phyloP scores from a whole-genome alignment of 2,329 filamentous ascomycete species.

The Sporothrix brunneoviolacea region DNA sequence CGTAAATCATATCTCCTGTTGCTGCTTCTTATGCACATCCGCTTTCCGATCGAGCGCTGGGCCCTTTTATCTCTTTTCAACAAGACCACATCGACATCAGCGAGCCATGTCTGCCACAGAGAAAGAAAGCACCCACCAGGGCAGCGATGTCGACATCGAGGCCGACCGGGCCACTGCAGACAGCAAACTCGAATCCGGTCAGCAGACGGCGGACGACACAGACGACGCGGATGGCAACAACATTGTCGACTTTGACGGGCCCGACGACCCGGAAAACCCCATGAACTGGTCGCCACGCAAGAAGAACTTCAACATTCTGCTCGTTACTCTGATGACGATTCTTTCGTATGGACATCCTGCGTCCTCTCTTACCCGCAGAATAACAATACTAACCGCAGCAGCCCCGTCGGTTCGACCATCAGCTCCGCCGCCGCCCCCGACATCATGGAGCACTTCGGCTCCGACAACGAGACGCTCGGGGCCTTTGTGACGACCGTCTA shows the following conservation, averaged over 20 bases:
- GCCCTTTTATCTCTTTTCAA: too few species aligned
- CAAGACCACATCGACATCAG: too few species aligned
- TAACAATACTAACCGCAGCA: background rate
- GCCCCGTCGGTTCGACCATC: slow-evolving; percentile 34
- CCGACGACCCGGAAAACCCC: slow-evolving; percentile 11
- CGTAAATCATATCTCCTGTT: too few species aligned
- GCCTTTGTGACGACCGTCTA: slow-evolving; percentile 63
- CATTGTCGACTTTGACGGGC: slow-evolving; percentile 10
- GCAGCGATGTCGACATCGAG: slow-evolving; percentile 1
- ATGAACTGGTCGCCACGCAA: slow-evolving; percentile 8
- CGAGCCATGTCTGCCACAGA: background rate
- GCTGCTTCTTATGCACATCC: too few species aligned
- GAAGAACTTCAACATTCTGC: too few species aligned
- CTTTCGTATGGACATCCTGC: slow-evolving; percentile 12
- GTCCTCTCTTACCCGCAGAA: background rate
- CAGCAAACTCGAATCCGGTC: too few species aligned
- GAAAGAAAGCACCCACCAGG: background rate
- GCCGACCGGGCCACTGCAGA: too few species aligned
- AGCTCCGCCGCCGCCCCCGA: slow-evolving; percentile 61
- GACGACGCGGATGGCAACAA: background rate
- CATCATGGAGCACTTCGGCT: slow-evolving; percentile 56
- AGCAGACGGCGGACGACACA: background rate
- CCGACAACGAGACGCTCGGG: slow-evolving; percentile 42
- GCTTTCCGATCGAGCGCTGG: too few species aligned
- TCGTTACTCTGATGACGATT: too few species aligned